Base-by-base conservation (phyloP, 2,329 filamentous ascomycete species). In the Ophiostoma piceae region DNA sequence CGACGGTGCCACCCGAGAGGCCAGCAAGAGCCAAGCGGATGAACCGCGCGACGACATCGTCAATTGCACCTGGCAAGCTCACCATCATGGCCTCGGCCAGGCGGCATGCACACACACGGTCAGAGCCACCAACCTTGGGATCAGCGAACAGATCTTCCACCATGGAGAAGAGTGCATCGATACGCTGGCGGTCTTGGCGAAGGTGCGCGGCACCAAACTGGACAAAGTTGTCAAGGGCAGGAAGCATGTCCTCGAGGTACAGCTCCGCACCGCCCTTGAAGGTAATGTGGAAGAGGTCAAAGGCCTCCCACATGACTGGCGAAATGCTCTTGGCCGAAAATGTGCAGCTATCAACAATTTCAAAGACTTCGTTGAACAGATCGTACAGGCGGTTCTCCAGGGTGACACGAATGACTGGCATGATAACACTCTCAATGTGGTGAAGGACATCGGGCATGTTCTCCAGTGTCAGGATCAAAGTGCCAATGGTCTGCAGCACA, bases 321-420 rank as follows among this genome's bases (percentile, higher is more conserved):
- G 95, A 97, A 74, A 99, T 98, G 71, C 88, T 87, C 84, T 98
- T 99, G 72, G 95, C 94, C 12, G 95, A 92, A 78, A 98, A 99
- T 8, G 95, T 99, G 84, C 95, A 99, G 84, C 93, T 97, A 79
- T 99, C 95, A 75, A 99, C 96, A 75, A 99, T 99, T 81, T 99
- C 95, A 75, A 99, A 99, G 5, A 98, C 88, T 78, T 99, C 95
- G 78, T 98, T 99, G 80, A 97, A 99, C 29, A 99, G 83, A 79
- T 99, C 92, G 77, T 97, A 98, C 47, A 99, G 88, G 81, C 97
- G 98, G 83, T 99, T 97, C 81, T 98, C 93, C 29, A 99, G 85
- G 0, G 95, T 99, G 67, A 98, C 92, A 73, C 91, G 92, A 76
- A 99, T 96, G 60, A 99, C 94, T 2, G 95, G 95, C 92, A 98